Evolutionary conservation across 2,329 filamentous ascomycete genomes (phyloP), one percentile per base, ranked within the genome.

Genomic region (Calonectria hongkongensis): DNA sequence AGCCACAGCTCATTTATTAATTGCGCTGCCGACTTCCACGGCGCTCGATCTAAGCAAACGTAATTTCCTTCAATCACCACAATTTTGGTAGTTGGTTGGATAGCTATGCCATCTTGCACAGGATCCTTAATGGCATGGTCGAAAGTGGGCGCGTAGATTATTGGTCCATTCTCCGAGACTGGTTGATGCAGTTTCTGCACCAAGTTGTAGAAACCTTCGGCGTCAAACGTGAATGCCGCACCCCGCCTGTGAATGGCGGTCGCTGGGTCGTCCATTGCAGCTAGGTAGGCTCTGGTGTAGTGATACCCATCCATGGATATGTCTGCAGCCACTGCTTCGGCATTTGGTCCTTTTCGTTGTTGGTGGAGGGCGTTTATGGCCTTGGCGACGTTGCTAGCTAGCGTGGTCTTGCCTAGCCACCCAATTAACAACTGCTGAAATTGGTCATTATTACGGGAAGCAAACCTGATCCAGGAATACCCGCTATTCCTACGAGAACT

Each of bases 291-390:
- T 51, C 54, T 30, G 12, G 43, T 13, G n/a, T 58, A 54, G 12
- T 69, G 66, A 28, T 36, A 69, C 6, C 66, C 66, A 21, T 69
- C 66, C 54, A 69, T 69, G 6, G 66, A 39, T 33, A 54, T 18
- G 25, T 66, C 47, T 10, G 54, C n/a, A 27, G 64, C 48, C 7
- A 66, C 28, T 3, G 25, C 21, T n/a, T 47, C 16, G 30, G 7
- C 28, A 30, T 27, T 16, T 51, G 48, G 27, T 10, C 48, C 43
- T 7, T 39, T 36, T 2, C 15, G n/a, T 13, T 45, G 18, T 16
- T 30, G 18, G 18, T 66, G 27, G 2, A 51, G 18, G 3, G 25
- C 30, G n/a, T 66, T 66, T 3, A 66, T 41, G 13, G 30, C 18
- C 6, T 27, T 30, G 12, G 10, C 28, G 3, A 66, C 28, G 2